Percentiles rank a stretch among this genome's conserved stretches.
Conservation (phyloP, 495 filamentous ascomycete genomes). For the Daldinia bambusicola region DNA sequence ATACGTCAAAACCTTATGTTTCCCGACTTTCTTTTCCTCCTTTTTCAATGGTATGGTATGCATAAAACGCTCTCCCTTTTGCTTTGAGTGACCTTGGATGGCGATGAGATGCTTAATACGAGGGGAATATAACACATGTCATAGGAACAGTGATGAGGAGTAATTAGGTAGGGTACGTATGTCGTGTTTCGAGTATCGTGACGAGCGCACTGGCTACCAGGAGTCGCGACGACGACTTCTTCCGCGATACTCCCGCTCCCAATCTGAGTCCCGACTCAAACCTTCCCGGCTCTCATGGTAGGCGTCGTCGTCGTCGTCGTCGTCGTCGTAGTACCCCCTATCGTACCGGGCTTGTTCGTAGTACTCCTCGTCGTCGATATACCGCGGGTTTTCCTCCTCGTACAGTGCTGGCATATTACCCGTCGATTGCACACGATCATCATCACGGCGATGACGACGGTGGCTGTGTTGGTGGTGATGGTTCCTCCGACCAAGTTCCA, state of each 20-base stretch:
- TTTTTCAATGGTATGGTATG: background rate
- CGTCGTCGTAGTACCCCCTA: slow-evolving; percentile 16
- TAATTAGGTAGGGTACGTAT: too few relatives aligned
- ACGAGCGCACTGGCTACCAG: slow-evolving; percentile 20
- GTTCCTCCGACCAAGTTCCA: slow-evolving; percentile 5
- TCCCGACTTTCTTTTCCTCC: background rate
- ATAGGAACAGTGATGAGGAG: background rate
- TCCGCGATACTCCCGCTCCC: slow-evolving; percentile 9
- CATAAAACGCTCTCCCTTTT: too few relatives aligned
- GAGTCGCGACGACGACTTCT: slow-evolving; percentile 41
- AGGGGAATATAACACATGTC: too few relatives aligned
- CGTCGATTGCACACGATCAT: slow-evolving; percentile 15
- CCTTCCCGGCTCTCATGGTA: too few relatives aligned
- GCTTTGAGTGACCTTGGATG: too few relatives aligned
- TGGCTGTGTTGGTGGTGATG: too few relatives aligned
- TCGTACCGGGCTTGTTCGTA: slow-evolving; percentile 36
- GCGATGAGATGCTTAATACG: too few relatives aligned
- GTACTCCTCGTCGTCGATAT: slow-evolving; percentile 33
- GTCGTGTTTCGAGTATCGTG: background rate
- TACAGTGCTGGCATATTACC: slow-evolving; percentile 10
- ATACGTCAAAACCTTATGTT: background rate
- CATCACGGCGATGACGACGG: too few relatives aligned
- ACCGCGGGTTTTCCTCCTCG: slow-evolving; percentile 21
- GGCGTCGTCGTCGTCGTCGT: slow-evolving; percentile 7
- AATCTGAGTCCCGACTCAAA: slow-evolving; percentile 1